Evolutionary conservation across 202 grass and related monocot species (phyloP), one percentile per base, ranked within the genome.

Genomic region (Saccharum hybrid): DNA sequence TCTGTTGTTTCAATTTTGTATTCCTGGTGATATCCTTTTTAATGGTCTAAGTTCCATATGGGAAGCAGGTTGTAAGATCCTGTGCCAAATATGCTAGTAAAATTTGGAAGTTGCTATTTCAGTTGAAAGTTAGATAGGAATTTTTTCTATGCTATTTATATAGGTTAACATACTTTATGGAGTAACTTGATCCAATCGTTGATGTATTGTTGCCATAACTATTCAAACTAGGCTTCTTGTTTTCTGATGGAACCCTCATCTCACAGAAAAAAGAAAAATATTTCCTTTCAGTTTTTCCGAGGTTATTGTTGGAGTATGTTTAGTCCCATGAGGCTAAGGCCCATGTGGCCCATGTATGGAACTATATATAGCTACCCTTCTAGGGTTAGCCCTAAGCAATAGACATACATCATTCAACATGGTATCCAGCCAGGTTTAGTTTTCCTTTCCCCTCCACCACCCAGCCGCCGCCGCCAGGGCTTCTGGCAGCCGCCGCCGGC

Each of bases 101-200:
- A 63, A 26, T 39, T 66, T 33, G 49, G 10, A 80, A 80, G 51
- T 66, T 67, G 42, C 46, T 74, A 38, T 66, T 88, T 74, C 36
- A 79, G 81, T 79, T 61, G 68, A 74, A 72, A 74, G 71, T 66
- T 21, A 48, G 68, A 34, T 49, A 61, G 4, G 39, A 85, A n/a
- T 62, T 1, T 13, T 61, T 63, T 10, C 15, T 62, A 46, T 72
- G 12, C 57, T 59, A 40, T 41, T 54, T 70, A 13, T 71, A 33
- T 81, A 60, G 21, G 40, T 57, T 36, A 19, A 18, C 18, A 69
- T 41, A 18, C n/a, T 68, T 69, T 19, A 60, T 78, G 52, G 49
- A 81, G 19, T 31, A 63, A 15, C 42, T 45, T 72, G 66, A 45
- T 61, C 54, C 23, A 63, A 45, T 79, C 13, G n/a, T 3, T 39